Percentiles rank a stretch among this genome's conserved stretches.
Conservation (phyloP, 2,329 filamentous ascomycete species). For the Tolypocladium paradoxum region DNA sequence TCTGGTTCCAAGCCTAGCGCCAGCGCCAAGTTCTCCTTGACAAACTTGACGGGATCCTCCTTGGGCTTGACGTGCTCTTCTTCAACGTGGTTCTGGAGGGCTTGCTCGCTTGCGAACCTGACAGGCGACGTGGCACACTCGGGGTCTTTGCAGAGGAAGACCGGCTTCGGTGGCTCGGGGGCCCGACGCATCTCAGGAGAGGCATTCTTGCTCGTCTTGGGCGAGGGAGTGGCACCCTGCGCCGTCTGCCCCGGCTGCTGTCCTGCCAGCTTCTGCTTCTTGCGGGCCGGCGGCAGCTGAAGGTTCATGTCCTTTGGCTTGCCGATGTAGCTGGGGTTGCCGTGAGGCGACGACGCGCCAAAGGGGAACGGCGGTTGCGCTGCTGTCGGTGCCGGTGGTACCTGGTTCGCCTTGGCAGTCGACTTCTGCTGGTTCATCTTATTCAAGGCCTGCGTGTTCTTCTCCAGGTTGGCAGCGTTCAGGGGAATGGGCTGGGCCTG, state of each 20-base stretch:
- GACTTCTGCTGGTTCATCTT: slow-evolving; percentile 30
- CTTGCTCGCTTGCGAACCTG: slow-evolving; percentile 44
- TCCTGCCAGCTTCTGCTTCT: slow-evolving; percentile 39
- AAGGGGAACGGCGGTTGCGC: slow-evolving; percentile 46
- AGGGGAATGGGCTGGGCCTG: slow-evolving; percentile 20
- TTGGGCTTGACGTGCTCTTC: slow-evolving; percentile 49
- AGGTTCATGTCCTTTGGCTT: slow-evolving; percentile 43
- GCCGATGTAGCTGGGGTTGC: slow-evolving; percentile 44
- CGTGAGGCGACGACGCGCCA: slow-evolving; percentile 46
- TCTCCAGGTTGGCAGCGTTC: slow-evolving; percentile 39
- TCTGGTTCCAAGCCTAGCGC: slow-evolving; percentile 41
- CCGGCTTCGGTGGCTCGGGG: slow-evolving; percentile 27
- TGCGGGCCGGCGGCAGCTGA: slow-evolving; percentile 46
- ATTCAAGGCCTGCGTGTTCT: slow-evolving; percentile 36
- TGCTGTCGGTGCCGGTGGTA: slow-evolving; percentile 46
- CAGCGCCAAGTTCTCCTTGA: slow-evolving; percentile 36
- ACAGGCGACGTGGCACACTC: slow-evolving; percentile 40
- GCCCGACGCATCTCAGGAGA: slow-evolving; percentile 33
- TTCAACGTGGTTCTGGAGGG: slow-evolving; percentile 39
- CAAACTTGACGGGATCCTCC: slow-evolving; percentile 43
- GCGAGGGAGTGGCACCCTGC: slow-evolving; percentile 32
- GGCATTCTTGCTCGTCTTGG: slow-evolving; percentile 34
- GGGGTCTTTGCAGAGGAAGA: slow-evolving; percentile 39
- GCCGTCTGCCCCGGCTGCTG: slow-evolving; percentile 27
- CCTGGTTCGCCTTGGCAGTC: slow-evolving; percentile 33